Percentiles rank a stretch among this genome's conserved stretches.
These are phyloP conservation scores for Pseudogymnoascus sp. DNA, from an alignment of 2,329 filamentous ascomycete species.

Conservation along the genomic window DNA sequence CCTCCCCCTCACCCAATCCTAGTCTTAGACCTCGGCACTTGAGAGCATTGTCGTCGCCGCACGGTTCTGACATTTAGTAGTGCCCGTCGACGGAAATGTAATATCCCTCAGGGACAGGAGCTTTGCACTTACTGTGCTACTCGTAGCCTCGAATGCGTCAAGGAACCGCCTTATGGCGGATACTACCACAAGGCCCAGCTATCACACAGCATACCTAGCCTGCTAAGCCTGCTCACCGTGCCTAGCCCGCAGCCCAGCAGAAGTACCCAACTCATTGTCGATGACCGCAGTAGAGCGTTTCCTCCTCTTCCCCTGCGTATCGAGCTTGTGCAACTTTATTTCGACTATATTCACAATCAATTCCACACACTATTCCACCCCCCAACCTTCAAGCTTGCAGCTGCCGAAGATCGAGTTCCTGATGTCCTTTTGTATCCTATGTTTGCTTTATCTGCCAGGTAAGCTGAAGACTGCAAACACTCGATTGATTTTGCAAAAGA, in stretches of 20 bases:
- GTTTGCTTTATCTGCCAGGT: slow-evolving; percentile 23
- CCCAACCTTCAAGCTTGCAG: slow-evolving; percentile 18
- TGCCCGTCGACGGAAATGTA: slow-evolving; percentile 5
- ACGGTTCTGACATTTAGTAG: not conserved
- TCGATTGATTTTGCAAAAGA: not conserved
- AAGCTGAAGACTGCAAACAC: not conserved
- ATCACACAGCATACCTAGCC: not conserved
- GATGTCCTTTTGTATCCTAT: slow-evolving; percentile 21
- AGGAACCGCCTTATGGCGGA: not conserved
- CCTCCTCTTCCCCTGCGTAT: slow-evolving; percentile 14
- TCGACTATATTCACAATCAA: slow-evolving; percentile 23
- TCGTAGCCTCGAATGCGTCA: not conserved
- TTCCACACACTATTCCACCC: slow-evolving; percentile 23
- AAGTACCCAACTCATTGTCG: not conserved
- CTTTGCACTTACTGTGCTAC: not conserved
- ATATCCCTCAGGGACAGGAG: not conserved
- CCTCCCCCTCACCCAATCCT: no score
- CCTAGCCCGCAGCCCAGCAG: not conserved
- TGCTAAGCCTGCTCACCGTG: not conserved
- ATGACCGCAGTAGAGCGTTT: not conserved
- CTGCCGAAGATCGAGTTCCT: slow-evolving; percentile 15
- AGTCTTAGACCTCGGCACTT: not conserved
- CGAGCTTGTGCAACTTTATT: slow-evolving; percentile 23
- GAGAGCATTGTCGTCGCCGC: not conserved
- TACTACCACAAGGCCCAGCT: slow-evolving; percentile 2